A percentile compares a stretch with the other conserved stretches of the same genome.
Evolutionary conservation across 352 stramenopile species (phyloP).

Genomic region (Pythium coloratum): DNA sequence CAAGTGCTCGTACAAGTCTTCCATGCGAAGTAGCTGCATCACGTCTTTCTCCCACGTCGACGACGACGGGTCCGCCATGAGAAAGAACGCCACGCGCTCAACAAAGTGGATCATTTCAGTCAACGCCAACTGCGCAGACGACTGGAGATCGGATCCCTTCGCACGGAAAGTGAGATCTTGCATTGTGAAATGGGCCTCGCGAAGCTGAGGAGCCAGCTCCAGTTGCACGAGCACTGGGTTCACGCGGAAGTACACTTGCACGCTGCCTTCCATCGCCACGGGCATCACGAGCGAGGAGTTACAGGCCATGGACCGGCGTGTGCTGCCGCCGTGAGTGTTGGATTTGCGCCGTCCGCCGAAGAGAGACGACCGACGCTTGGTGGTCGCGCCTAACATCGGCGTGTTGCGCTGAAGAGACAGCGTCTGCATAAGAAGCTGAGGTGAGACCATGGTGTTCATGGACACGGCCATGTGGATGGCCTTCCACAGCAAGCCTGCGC

Average conservation of each 20-base stretch:
- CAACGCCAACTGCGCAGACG: not conserved
- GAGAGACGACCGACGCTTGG: constrained; percentile 35
- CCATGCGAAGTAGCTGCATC: constrained; percentile 45
- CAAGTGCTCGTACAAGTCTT: constrained; percentile 46
- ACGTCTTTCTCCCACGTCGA: constrained; percentile 54
- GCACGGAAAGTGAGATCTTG: constrained; percentile 4
- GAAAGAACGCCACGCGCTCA: constrained; percentile 39
- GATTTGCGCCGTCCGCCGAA: constrained; percentile 35
- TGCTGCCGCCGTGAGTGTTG: not conserved
- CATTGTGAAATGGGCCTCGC: constrained; percentile 24
- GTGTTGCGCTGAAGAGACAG: constrained; percentile 3
- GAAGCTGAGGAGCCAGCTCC: constrained; percentile 29
- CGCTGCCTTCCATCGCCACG: constrained; percentile 20
- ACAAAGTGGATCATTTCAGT: constrained; percentile 43
- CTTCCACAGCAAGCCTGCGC: constrained; percentile 46
- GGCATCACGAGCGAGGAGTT: constrained; percentile 33
- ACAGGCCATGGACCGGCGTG: constrained; percentile 33
- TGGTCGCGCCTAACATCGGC: constrained; percentile 10
- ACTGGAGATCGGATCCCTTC: not conserved
- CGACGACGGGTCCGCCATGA: constrained; percentile 36
- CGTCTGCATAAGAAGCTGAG: constrained; percentile 8
- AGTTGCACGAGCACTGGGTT: constrained; percentile 35
- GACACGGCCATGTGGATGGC: constrained; percentile 35
- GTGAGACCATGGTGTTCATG: constrained; percentile 1
- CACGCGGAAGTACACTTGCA: constrained; percentile 36